phyloP scores from a whole-genome alignment of 164 flowering plant species.

The Houttuynia cordata region DNA sequence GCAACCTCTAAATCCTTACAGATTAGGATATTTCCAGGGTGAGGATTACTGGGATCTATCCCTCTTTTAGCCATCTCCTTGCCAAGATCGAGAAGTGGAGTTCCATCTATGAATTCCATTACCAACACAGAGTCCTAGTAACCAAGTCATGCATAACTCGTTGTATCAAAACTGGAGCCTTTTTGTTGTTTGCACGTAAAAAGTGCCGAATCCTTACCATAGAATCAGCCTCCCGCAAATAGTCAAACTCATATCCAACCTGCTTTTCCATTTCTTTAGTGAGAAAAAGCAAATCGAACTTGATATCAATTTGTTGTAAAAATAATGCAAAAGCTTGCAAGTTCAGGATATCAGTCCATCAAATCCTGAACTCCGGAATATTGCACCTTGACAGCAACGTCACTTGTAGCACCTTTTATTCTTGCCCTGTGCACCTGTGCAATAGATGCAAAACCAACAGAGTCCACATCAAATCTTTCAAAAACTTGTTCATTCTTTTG shows the following conservation, averaged over 20 bases:
- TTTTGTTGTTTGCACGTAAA: conserved; percentile 52
- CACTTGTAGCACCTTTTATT: conserved; percentile 55
- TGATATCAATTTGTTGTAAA: too few species aligned
- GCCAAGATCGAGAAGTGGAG: conserved; percentile 79
- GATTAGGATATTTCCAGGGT: conserved; percentile 91
- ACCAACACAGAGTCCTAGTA: conserved; percentile 72
- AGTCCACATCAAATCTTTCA: too few species aligned
- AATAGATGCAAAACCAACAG: conserved; percentile 99
- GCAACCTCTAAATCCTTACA: conserved; percentile 93
- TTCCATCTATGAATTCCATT: conserved; percentile 91
- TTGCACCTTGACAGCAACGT: conserved; percentile 96
- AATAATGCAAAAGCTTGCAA: conserved; percentile 94
- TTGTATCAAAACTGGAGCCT: conserved; percentile 78
- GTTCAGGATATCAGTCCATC: conserved; percentile 86
- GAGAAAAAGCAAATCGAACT: conserved; percentile 58
- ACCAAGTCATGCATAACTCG: conserved; percentile 41
- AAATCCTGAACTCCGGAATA: conserved; percentile 86
- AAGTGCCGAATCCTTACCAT: conserved; percentile 65
- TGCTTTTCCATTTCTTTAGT: too few species aligned
- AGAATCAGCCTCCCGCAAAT: conserved; percentile 76
- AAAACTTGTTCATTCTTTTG: conserved; percentile 45
- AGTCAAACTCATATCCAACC: conserved; percentile 97
- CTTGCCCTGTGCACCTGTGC: conserved; percentile 98
- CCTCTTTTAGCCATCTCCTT: conserved; percentile 91
- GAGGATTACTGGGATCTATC: conserved; percentile 78